These are phyloP conservation scores for Neoboletus subvelutipes DNA, from an alignment of 768 basidiomycete genomes.

Conservation along the genomic window DNA sequence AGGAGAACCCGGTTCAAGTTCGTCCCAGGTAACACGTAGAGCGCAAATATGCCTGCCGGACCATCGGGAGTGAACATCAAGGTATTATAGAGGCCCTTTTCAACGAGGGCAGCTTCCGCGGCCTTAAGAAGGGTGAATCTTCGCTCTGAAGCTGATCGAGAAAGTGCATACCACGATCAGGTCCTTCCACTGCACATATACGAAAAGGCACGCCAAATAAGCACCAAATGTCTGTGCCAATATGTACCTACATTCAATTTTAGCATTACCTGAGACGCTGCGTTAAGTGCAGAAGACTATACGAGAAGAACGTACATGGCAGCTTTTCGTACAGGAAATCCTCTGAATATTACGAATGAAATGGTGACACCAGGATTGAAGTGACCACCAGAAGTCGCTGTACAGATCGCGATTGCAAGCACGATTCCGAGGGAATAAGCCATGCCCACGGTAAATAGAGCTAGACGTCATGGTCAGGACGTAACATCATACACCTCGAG, in stretches of 20 bases:
- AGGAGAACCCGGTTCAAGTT: constrained; percentile 35
- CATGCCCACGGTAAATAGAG: constrained; percentile 54
- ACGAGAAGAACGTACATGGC: constrained; percentile 38
- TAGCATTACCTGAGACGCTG: constrained; percentile 5
- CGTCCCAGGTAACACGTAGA: constrained; percentile 34
- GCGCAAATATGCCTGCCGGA: constrained; percentile 38
- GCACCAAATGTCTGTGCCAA: constrained; percentile 63
- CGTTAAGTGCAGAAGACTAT: constrained; percentile 3
- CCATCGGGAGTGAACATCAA: constrained; percentile 38
- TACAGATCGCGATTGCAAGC: constrained; percentile 53
- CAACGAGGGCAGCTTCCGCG: constrained; percentile 30
- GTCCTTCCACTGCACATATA: constrained; percentile 63
- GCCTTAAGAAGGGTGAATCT: constrained; percentile 6
- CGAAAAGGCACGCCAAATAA: constrained; percentile 57
- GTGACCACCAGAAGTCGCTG: constrained; percentile 60
- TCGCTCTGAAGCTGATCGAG: constrained; percentile 37
- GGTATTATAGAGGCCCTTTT: constrained; percentile 28
- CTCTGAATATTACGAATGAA: constrained; percentile 48
- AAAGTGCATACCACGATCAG: constrained; percentile 47
- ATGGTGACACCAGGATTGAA: constrained; percentile 66
- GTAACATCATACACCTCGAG: background rate
- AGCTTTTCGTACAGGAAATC: constrained; percentile 54
- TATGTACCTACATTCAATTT: constrained; percentile 50
- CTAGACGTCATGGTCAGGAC: constrained; percentile 29
- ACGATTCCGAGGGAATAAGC: constrained; percentile 60